Conservation (phyloP, 2,329 filamentous ascomycete species). For the Colletotrichum euphorbiae region DNA sequence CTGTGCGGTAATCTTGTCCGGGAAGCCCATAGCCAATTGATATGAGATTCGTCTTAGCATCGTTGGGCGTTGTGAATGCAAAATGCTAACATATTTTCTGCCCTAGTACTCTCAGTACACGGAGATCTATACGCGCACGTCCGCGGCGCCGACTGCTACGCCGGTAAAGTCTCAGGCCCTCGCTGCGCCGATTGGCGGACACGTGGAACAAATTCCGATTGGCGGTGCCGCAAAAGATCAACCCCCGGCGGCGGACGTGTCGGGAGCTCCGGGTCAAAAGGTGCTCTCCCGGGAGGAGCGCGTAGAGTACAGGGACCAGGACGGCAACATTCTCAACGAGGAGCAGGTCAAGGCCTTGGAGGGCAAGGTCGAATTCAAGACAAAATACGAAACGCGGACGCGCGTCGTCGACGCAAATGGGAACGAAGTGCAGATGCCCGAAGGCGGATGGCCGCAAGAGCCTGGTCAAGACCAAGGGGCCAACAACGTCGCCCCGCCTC, state of each 20-base stretch:
- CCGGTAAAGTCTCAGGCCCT: conserved; percentile 31
- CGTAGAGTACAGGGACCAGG: conserved; percentile 93
- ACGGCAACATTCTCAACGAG: conserved; percentile 87
- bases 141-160: conserved; percentile 23
- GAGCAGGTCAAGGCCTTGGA: conserved; percentile 86
- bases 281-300: conserved; percentile 76
- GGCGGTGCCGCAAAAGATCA: conserved; percentile 44
- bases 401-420: conserved; percentile 83
- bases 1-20: background rate
- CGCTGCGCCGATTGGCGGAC: conserved; percentile 24
- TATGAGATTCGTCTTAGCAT: conserved; percentile 21
- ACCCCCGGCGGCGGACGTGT: conserved; percentile 53
- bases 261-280: conserved; percentile 62
- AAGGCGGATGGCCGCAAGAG: conserved; percentile 52
- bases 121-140: conserved; percentile 23
- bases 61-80: background rate
- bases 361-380: conserved; percentile 96
- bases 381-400: conserved; percentile 94
- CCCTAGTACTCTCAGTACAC: conserved; percentile 39
- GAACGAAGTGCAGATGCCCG: conserved; percentile 73
- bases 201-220: conserved; percentile 45
- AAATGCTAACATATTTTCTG: conserved; percentile 23
- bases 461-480: conserved; percentile 46
- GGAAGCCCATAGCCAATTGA: conserved; percentile 32
- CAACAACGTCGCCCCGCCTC: conserved; percentile 65